A percentile compares a stretch with the other conserved stretches of the same genome.
phyloP scores from a whole-genome alignment of 1,284 basidiomycete species.

The Puccinia hordei region DNA sequence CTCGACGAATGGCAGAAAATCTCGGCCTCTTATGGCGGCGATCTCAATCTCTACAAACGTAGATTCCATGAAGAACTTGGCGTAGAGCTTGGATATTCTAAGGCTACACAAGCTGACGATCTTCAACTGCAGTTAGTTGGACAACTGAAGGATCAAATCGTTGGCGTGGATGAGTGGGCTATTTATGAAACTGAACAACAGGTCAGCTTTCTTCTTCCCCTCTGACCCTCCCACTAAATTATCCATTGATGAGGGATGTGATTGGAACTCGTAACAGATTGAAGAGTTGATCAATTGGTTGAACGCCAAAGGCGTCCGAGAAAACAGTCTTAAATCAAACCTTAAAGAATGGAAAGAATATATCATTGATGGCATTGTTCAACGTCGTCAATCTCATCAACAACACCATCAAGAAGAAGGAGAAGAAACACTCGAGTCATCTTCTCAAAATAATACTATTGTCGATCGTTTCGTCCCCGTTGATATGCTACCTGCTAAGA shows the following conservation, averaged over 20 bases:
- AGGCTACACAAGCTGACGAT: too few species aligned
- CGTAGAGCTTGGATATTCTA: neutral
- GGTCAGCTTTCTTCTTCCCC: conserved; percentile 2
- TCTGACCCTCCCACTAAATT: neutral
- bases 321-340: conserved; percentile 12
- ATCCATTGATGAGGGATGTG: neutral
- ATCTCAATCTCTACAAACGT: neutral
- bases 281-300: conserved; percentile 40
- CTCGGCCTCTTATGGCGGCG: neutral
- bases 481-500: too few species aligned
- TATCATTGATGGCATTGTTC: neutral
- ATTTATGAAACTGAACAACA: conserved; percentile 29
- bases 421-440: too few species aligned
- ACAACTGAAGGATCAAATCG: neutral
- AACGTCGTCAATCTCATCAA: neutral
- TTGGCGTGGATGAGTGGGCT: conserved; percentile 22
- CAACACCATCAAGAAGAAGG: neutral
- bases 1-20: conserved; percentile 25
- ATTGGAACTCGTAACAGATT: neutral
- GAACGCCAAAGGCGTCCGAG: conserved; percentile 34
- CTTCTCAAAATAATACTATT: too few species aligned
- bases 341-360: conserved; percentile 43
- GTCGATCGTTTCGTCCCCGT: too few species aligned
- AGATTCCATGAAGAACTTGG: conserved; percentile 16
- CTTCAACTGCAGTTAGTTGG: neutral